These are phyloP conservation scores for Globisporangium acanthophoron DNA, from an alignment of 352 stramenopile species.

Conservation along the genomic window DNA sequence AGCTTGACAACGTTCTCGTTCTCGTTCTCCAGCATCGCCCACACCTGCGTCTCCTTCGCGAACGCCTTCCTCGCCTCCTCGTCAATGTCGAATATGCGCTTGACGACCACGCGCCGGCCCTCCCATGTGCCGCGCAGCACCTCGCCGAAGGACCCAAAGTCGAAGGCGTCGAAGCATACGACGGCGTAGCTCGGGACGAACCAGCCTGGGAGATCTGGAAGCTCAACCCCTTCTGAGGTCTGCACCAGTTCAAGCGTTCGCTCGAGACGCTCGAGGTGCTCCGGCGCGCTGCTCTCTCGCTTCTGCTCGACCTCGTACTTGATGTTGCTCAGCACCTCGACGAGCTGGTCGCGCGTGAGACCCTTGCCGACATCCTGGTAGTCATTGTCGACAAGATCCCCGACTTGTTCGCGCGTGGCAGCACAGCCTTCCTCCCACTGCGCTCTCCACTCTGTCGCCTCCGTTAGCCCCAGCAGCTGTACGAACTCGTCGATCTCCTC, in stretches of 20 bases:
- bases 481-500: background rate
- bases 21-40: constrained; percentile 1
- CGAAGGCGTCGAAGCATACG: constrained; percentile 3
- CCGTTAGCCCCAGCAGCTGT: background rate
- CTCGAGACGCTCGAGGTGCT: background rate
- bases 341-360: background rate
- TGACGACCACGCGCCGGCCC: constrained; percentile 8
- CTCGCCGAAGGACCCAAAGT: constrained; percentile 4
- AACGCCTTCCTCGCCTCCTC: constrained; percentile 4
- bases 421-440: background rate
- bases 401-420: background rate
- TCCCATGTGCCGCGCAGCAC: constrained; percentile 9
- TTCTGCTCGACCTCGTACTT: background rate
- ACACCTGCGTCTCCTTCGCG: constrained; percentile 6
- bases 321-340: background rate
- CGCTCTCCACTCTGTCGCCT: background rate
- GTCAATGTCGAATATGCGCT: constrained; percentile 1
- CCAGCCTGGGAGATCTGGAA: constrained; percentile 9
- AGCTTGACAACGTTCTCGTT: constrained; percentile 10
- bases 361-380: background rate
- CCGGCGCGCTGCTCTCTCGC: background rate
- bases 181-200: constrained; percentile 11
- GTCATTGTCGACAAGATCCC: background rate
- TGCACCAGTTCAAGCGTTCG: background rate
- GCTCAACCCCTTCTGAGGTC: background rate